Evolutionary conservation across 352 stramenopile genomes (phyloP), one percentile per base, ranked within the genome.

Genomic region (Globisporangium polare): DNA sequence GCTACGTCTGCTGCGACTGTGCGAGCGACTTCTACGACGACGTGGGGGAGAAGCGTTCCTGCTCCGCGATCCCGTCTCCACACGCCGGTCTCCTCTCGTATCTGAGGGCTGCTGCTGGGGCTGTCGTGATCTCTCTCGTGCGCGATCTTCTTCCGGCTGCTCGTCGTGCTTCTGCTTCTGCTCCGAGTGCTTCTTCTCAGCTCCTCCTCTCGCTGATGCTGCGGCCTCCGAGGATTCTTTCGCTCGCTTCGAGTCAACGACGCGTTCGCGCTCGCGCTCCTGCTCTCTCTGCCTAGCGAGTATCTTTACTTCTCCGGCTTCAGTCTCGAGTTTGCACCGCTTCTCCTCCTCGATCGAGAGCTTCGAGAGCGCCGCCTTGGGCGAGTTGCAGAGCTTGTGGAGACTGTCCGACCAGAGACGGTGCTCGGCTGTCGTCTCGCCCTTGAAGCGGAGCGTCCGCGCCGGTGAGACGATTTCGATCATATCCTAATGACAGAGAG

Each of bases 371-470:
- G 67, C 53, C 3, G 67, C 53, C 45, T 61, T 68, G 39, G 71
- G 65, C 13, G 78, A 73, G 52, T 88, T 89, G 62, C 82, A 91
- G 7, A 94, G 65, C 10, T 74, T 80, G 37, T 89, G 83, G 26
- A 94, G 71, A 67, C 84, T 94, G 54, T 94, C 83, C 3, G 80
- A 86, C 85, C 85, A 94, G 12, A 94, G 60, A 2, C 77, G 78
- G 43, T 94, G 85, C 66, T 94, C 85, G 1, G 83, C 83, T 0
- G 69, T 70, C 17, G 81, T 94, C 62, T 94, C 83, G n/a, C 85
- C 83, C 59, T 90, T 89, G 46, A 94, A 79, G 9, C 85, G 77
- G 13, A 94, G 65, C 12, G 83, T 94, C 9, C 83, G 76, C 22
- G 75, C 74, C 1, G 83, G 80, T 27, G 85, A 90, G 15, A 92